Evolutionary conservation across 305 asterid species (phyloP), one percentile per base, ranked within the genome.

Genomic region (Fraxinus paxiana): DNA sequence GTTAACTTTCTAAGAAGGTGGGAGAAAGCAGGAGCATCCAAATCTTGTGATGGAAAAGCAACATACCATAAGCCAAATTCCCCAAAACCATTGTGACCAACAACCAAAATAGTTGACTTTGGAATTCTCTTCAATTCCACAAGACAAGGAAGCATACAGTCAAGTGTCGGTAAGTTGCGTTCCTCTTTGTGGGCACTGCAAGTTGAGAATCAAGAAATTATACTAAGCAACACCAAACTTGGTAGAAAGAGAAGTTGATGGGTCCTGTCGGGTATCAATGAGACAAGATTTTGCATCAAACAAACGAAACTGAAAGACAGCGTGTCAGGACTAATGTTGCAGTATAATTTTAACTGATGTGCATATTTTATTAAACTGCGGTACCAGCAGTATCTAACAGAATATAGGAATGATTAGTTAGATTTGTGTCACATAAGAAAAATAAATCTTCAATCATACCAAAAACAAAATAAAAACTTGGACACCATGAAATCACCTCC

Each of bases 11-110:
- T 18, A 7, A 18, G 28, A 7, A 56, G 69, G 22, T 56, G 69
- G 69, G 28, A 18, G 28, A 17, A 56, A 17, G 69, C 69, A 56
- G 26, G 28, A 56, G 73, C 35, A 65, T 26, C 35, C 18, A 24
- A 65, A 65, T 65, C 73, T 26, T 65, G 18, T n/a, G 65, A 51
- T 54, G 79, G 85, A 75, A 73, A 77, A 7, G 73, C 56, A 82
- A 61, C 82, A 41, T 84, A 94, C 98, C 99, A 96, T 80, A 96
- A 38, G 83, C 89, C 87, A 85, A 96, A 96, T 67, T 88, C 92
- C 73, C 99, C 98, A 56, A 28, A 28, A 28, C 30, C 30, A 28
- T 28, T 28, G 30, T 28, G 30, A 28, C 30, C 30, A 28, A 28
- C 30, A 30, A 30, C 31, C 31, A 30, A 30, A 30, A 30, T 0